Evolutionary conservation across 768 basidiomycete genomes (phyloP), one percentile per base, ranked within the genome.

Genomic region (Boletus rufocinnamomeus): DNA sequence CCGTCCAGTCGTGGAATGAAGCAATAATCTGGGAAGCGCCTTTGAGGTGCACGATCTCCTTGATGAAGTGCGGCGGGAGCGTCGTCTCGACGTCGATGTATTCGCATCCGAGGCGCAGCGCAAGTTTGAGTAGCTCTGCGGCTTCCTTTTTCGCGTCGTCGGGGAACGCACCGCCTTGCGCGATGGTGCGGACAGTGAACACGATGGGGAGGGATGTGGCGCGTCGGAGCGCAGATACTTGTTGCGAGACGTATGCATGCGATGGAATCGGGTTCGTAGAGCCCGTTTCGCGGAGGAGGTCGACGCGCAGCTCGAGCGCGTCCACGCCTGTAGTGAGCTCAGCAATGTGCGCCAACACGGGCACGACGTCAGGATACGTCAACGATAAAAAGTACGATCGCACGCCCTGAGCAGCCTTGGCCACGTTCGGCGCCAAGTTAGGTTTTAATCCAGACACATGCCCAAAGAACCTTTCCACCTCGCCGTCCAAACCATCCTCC

Each of bases 1-100:
- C 95, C 45, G 84, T 87, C 88, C 91, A 95, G 66, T 99, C 95
- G 69, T 98, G 96, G 87, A 89, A 97, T 7, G 95, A 97, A 0
- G 93, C 91, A 57, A 99, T 87, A 67, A 98, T 84, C 63, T 87
- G 81, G 0, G 94, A 89, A 41, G 74, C 66, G 0, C 91, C 86
- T 71, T 94, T 96, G 53, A 76, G 78, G 14, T 76, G 66, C 28
- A 78, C 72, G 45, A 98, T 75, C 3, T 82, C 79, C 32, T 79
- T 78, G 57, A 95, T 83, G 50, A 78, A 67, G 50, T 82, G 79
- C 61, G 84, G 79, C 0, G 91, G 83, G 75, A 88, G 86, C 0
- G 86, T 82, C 55, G 91, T 84, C 74, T 99, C 96, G 50, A 97
- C 82, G 64, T 98, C 97, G 62, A 98, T 73, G 71, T 95, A 99